phyloP scores from a whole-genome alignment of 2,329 filamentous ascomycete species.

The Bisporella sp. region DNA sequence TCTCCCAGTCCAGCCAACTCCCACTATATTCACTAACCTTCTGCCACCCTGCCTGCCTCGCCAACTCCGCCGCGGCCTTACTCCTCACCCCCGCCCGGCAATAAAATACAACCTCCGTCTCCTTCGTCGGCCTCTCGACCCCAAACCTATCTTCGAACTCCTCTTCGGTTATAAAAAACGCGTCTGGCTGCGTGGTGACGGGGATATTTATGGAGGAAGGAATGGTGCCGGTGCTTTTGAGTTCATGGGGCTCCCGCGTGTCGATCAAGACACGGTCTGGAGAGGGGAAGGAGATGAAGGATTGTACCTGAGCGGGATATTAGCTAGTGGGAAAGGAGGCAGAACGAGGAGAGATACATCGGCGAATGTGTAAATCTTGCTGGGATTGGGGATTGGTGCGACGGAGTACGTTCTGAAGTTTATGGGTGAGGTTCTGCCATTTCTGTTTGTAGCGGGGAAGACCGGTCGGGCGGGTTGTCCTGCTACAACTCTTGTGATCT shows the following conservation, averaged over 20 bases:
- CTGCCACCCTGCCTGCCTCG: conserved; percentile 67
- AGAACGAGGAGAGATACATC: conserved; percentile 25
- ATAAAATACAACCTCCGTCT: conserved; percentile 70
- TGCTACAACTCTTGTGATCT: background rate
- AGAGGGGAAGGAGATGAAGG: conserved; percentile 26
- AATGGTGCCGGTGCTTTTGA: conserved; percentile 60
- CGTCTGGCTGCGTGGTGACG: conserved; percentile 68
- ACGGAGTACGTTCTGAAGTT: background rate
- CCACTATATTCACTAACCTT: conserved; percentile 67
- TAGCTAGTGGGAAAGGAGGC: background rate
- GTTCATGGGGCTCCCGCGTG: conserved; percentile 63
- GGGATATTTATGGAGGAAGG: conserved; percentile 80
- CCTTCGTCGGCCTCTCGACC: conserved; percentile 57
- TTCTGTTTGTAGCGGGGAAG: background rate
- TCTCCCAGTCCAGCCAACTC: conserved; percentile 78
- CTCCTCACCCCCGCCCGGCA: conserved; percentile 89
- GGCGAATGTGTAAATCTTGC: conserved; percentile 42
- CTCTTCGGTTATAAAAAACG: conserved; percentile 65
- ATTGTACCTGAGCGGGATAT: conserved; percentile 33
- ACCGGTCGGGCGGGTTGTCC: background rate
- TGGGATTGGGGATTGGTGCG: conserved; percentile 15
- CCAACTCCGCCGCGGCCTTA: conserved; percentile 68
- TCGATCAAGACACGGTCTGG: conserved; percentile 40
- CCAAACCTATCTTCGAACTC: conserved; percentile 83
- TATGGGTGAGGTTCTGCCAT: background rate